phyloP scores from a whole-genome alignment of 768 basidiomycete species.

The Pleurotus citrinopileatus region DNA sequence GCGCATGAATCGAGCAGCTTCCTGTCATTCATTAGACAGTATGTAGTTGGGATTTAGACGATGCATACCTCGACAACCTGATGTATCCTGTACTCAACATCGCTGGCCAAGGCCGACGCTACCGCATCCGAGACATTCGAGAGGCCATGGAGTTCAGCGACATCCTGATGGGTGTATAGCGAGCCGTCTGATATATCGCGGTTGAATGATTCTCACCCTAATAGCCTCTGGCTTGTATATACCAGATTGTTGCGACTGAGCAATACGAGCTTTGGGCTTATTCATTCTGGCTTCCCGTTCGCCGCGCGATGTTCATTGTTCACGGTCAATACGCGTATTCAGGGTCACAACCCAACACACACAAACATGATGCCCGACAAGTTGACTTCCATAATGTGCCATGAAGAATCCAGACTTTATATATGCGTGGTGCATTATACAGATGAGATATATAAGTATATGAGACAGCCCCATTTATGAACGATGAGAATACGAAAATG shows the following conservation, averaged over 20 bases:
- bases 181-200: background rate
- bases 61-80: slow-evolving; percentile 83
- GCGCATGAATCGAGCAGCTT: slow-evolving; percentile 96
- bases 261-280: slow-evolving; percentile 48
- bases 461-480: background rate
- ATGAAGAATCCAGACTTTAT: background rate
- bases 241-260: slow-evolving; percentile 51
- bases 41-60: background rate
- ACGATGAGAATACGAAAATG: background rate
- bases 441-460: slow-evolving; percentile 9
- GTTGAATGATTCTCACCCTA: slow-evolving; percentile 39
- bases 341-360: slow-evolving; percentile 3
- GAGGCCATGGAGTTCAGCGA: slow-evolving; percentile 85
- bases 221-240: slow-evolving; percentile 63
- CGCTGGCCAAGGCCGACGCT: slow-evolving; percentile 84
- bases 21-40: slow-evolving; percentile 40
- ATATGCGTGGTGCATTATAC: slow-evolving; percentile 6
- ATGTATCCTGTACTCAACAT: slow-evolving; percentile 95
- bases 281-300: slow-evolving; percentile 19
- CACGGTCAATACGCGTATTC: background rate
- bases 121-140: slow-evolving; percentile 72
- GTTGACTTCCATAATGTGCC: background rate
- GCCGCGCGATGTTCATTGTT: background rate
- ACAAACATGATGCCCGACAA: slow-evolving; percentile 5
- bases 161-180: slow-evolving; percentile 55